These are phyloP conservation scores for Kwoniella pini DNA, from an alignment of 768 basidiomycete species.

Conservation along the genomic window DNA sequence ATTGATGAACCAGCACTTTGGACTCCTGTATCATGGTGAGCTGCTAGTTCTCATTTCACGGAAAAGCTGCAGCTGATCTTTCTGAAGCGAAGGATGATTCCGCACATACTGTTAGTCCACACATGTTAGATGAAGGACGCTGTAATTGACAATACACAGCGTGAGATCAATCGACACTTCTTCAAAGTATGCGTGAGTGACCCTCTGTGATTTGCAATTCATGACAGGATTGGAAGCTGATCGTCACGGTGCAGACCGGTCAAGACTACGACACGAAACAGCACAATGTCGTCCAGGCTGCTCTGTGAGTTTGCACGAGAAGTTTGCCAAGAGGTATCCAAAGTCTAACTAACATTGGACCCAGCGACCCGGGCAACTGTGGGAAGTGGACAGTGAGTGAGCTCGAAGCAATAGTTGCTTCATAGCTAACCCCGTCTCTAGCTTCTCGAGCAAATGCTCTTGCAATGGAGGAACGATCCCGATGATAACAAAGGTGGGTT, in stretches of 20 bases:
- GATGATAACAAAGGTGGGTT: constrained; percentile 64
- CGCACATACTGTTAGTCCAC: constrained; percentile 60
- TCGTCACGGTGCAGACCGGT: too few relatives aligned
- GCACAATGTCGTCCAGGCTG: constrained; percentile 32
- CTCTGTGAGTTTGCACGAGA: constrained; percentile 30
- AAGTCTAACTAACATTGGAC: too few relatives aligned
- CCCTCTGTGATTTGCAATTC: too few relatives aligned
- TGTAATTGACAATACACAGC: constrained; percentile 11
- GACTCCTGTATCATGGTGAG: constrained; percentile 77
- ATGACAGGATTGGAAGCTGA: too few relatives aligned
- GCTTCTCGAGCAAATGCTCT: constrained; percentile 70
- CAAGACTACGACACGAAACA: constrained; percentile 27
- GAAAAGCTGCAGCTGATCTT: background rate
- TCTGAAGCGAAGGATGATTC: constrained; percentile 65
- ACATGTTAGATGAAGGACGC: background rate
- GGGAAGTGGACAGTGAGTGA: constrained; percentile 52
- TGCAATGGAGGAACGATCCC: constrained; percentile 64
- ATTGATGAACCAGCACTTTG: constrained; percentile 65
- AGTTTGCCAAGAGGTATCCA: background rate
- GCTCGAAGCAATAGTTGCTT: too few relatives aligned
- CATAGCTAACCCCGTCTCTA: too few relatives aligned
- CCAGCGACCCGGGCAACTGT: constrained; percentile 43
- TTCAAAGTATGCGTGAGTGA: constrained; percentile 42
- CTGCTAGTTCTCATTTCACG: background rate
- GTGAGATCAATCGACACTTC: constrained; percentile 35